A percentile compares a stretch with the other conserved stretches of the same genome.
Conservation (phyloP, 345 rosid genomes). For the Pistacia atlantica region DNA sequence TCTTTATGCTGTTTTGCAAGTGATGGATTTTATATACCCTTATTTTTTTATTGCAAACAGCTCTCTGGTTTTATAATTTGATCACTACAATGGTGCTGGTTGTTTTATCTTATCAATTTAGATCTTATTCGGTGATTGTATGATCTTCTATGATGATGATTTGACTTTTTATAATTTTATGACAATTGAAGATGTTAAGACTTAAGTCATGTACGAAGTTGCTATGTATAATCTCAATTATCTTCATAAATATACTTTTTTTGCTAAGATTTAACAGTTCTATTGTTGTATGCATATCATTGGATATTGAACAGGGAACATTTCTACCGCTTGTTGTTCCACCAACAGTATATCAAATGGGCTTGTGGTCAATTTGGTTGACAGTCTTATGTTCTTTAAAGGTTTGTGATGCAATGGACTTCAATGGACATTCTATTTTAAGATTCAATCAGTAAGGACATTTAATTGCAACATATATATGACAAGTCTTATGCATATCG, state of each 20-base stretch:
- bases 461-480: constrained; percentile 8
- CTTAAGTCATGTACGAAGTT: neutral
- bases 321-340: constrained; percentile 91
- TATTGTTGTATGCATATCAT: constrained; percentile 2
- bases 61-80: neutral
- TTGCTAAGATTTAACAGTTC: constrained; percentile 4
- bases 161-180: constrained; percentile 1
- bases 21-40: no score
- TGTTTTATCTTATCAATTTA: neutral
- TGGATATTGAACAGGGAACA: constrained; percentile 65
- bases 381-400: constrained; percentile 80
- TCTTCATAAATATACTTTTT: neutral
- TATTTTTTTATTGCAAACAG: neutral
- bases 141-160: neutral
- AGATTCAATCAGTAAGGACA: constrained; percentile 12
- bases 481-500: constrained; percentile 14
- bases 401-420: constrained; percentile 42
- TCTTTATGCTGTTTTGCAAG: neutral
- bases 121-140: neutral
- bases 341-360: constrained; percentile 73
- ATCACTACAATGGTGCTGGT: neutral
- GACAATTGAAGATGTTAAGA: constrained; percentile 1
- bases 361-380: constrained; percentile 92
- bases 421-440: constrained; percentile 20
- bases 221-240: neutral